A percentile compares a stretch with the other conserved stretches of the same genome.
These are phyloP conservation scores for Aureobasidium sp. DNA, from an alignment of 2,329 filamentous ascomycete genomes.

Conservation along the genomic window DNA sequence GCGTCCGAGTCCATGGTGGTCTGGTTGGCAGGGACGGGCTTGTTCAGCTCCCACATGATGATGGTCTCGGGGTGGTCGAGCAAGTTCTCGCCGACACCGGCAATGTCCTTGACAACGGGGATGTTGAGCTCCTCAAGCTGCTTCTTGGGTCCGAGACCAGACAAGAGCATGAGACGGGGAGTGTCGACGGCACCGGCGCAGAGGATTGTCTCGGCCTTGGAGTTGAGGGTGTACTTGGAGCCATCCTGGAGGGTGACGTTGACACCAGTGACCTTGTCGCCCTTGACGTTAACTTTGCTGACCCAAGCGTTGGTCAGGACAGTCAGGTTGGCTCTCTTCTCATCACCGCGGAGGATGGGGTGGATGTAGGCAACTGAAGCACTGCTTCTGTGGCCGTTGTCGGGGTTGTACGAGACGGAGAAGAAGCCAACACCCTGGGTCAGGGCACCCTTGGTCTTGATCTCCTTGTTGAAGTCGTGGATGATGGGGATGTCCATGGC, in stretches of 20 bases:
- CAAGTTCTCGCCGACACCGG: conserved; percentile 58
- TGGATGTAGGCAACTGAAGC: conserved; percentile 90
- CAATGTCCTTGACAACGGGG: conserved; percentile 52
- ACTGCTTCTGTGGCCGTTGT: conserved; percentile 75
- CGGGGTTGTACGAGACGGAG: conserved; percentile 84
- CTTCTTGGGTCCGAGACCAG: conserved; percentile 43
- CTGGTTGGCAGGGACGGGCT: conserved; percentile 68
- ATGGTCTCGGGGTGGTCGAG: conserved; percentile 60
- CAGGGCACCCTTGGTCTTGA: conserved; percentile 64
- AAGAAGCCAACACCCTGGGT: conserved; percentile 81
- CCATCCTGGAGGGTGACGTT: conserved; percentile 59
- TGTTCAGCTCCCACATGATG: conserved; percentile 73
- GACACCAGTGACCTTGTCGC: conserved; percentile 65
- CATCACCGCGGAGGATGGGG: conserved; percentile 75
- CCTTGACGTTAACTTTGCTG: conserved; percentile 66
- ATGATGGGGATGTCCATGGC: conserved; percentile 76
- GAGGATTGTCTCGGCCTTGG: conserved; percentile 70
- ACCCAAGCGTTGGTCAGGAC: conserved; percentile 86
- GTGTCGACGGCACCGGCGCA: conserved; percentile 77
- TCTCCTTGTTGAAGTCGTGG: conserved; percentile 80
- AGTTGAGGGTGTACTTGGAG: conserved; percentile 47
- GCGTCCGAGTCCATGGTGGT: conserved; percentile 90
- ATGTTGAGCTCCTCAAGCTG: conserved; percentile 42
- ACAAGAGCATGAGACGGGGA: conserved; percentile 56
- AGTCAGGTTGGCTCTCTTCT: conserved; percentile 76